Evolutionary conservation across 2,329 filamentous ascomycete genomes (phyloP), one percentile per base, ranked within the genome.

Genomic region (Tolypocladium endophyticum): DNA sequence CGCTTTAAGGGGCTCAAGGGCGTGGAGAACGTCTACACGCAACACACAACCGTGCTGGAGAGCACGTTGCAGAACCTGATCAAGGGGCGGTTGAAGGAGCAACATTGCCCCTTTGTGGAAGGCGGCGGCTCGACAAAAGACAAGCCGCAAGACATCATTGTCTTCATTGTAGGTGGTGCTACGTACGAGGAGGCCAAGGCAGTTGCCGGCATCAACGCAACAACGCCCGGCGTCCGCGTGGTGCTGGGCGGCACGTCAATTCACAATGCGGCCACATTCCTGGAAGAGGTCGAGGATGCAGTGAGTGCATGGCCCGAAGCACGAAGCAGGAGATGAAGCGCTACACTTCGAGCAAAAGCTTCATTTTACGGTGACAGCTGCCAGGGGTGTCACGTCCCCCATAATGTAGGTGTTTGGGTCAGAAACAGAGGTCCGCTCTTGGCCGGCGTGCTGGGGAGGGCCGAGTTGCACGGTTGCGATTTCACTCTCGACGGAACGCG

Each of bases 161-260:
- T 99, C 9, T 99, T 99, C 70, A 92, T 99, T 69, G 81, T 97
- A 30, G 94, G 94, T 7, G 94, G 94, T 3, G 87, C 88, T 23
- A 99, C 94, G 0, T 99, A 97, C 69, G 94, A 99, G 73, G 94
- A 99, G 73, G 92, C 94, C 7, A 97, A 96, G 77, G 92, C 91
- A 81, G 86, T 97, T 45, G 91, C 94, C n/a, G 87, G 92, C 65
- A 87, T 99, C 61, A 99, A 99, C 75, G 92, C 92, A 23, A 90
- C 88, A 60, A 89, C 89, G 14, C 92, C 92, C 0, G 94, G 94
- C 0, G 82, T 97, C 12, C 84, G 94, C 59, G 87, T 99, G 4
- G 92, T 97, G 14, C 77, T 99, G 7, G 92, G 92, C 12, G 92
- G 92, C 4, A 97, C 94, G 0, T 86, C 84, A 8, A 81, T 99